These are phyloP conservation scores for Cyberlindnera euphorbiiphila DNA, from an alignment of 805 yeast genomes.

Conservation along the genomic window DNA sequence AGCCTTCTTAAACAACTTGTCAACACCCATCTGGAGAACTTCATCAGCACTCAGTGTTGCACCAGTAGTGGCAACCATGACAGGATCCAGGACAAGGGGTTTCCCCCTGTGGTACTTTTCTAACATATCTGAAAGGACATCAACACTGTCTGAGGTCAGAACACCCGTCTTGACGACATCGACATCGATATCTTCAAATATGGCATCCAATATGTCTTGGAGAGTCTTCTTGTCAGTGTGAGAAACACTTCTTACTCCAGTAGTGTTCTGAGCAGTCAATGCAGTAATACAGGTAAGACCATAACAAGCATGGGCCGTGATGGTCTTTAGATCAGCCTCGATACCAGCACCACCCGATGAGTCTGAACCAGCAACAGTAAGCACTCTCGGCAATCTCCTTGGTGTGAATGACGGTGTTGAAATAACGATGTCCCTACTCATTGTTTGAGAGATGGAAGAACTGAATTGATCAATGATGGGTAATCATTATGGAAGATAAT, in stretches of 20 bases:
- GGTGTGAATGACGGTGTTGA: not conserved
- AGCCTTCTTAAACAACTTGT: slow-evolving; percentile 46
- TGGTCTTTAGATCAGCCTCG: slow-evolving; percentile 82
- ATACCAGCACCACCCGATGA: slow-evolving; percentile 90
- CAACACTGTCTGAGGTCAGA: slow-evolving; percentile 15
- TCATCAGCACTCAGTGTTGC: slow-evolving; percentile 47
- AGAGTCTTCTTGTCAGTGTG: slow-evolving; percentile 43
- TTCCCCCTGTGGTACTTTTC: slow-evolving; percentile 29
- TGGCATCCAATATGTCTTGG: slow-evolving; percentile 44
- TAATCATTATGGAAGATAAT: no score
- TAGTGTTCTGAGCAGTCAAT: slow-evolving; percentile 75
- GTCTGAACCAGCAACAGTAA: slow-evolving; percentile 71
- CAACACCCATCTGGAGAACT: slow-evolving; percentile 41
- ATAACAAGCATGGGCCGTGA: slow-evolving; percentile 69
- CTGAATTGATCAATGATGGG: no score
- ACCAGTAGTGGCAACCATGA: slow-evolving; percentile 80
- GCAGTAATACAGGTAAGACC: slow-evolving; percentile 78
- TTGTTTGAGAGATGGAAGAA: not conserved
- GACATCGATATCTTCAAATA: slow-evolving; percentile 56
- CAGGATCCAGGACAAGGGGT: slow-evolving; percentile 72
- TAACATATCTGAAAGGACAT: slow-evolving; percentile 56
- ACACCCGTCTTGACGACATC: slow-evolving; percentile 79
- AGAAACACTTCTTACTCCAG: slow-evolving; percentile 38
- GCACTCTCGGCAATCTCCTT: slow-evolving; percentile 29
- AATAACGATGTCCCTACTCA: slow-evolving; percentile 3